Conservation (phyloP, 345 rosid species). For the Arabidopsis thaliana region DNA sequence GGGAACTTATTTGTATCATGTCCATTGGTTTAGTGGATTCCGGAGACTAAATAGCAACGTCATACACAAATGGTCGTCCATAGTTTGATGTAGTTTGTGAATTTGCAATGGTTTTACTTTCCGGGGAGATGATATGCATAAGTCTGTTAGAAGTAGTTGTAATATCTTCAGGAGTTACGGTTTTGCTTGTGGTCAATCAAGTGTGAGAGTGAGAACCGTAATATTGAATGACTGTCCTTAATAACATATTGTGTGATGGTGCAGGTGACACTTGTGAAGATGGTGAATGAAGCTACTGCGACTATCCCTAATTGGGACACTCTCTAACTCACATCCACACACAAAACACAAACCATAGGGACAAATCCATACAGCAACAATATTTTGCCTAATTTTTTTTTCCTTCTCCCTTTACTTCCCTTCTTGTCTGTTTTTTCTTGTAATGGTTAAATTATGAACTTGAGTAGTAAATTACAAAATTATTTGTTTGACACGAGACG, state of each 20-base stretch:
- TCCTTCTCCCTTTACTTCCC: neutral
- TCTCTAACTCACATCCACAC: slow-evolving; percentile 34
- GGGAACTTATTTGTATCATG: slow-evolving; percentile 15
- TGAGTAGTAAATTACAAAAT: slow-evolving; percentile 33
- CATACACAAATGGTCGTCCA: neutral
- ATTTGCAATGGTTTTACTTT: neutral
- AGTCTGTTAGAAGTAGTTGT: slow-evolving; percentile 2
- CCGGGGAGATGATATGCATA: neutral
- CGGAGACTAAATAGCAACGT: slow-evolving; percentile 28
- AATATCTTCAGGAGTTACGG: neutral
- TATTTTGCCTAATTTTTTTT: neutral
- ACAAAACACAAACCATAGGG: slow-evolving; percentile 28
- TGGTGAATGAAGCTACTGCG: slow-evolving; percentile 83
- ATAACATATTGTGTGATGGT: slow-evolving; percentile 8
- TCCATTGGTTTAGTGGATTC: slow-evolving; percentile 11
- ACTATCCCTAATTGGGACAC: slow-evolving; percentile 76
- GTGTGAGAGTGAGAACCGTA: neutral
- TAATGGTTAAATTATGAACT: neutral
- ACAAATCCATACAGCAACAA: slow-evolving; percentile 27
- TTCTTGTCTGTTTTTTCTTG: neutral
- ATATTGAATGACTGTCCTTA: neutral
- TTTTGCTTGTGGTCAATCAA: slow-evolving; percentile 4
- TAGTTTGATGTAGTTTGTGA: slow-evolving; percentile 11
- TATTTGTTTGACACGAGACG: slow-evolving; percentile 1
- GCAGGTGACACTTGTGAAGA: slow-evolving; percentile 85